phyloP scores from a whole-genome alignment of 306 rosid species.

The Biancaea sappan region DNA sequence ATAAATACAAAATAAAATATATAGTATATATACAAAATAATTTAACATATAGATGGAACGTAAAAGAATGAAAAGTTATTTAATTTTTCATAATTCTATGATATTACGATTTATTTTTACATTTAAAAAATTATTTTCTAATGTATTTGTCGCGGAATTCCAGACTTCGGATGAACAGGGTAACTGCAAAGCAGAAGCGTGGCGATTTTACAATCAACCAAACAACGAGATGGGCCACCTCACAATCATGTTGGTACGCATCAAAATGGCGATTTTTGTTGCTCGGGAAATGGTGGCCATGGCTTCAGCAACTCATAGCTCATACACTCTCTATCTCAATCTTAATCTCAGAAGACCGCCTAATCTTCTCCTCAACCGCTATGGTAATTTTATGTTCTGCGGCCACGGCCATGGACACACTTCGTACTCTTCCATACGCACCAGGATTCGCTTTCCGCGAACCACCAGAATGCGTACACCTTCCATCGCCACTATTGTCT shows the following conservation, averaged over 20 bases:
- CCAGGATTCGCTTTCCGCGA: background rate
- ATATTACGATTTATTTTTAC: too few species aligned
- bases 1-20: too few species aligned
- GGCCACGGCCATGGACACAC: slow-evolving; percentile 19
- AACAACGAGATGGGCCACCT: slow-evolving; percentile 29
- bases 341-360: slow-evolving; percentile 35
- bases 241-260: slow-evolving; percentile 14
- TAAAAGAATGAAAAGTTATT: too few species aligned
- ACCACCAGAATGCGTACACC: slow-evolving; percentile 15
- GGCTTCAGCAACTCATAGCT: slow-evolving; percentile 29
- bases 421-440: background rate
- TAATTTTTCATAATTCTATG: too few species aligned
- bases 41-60: too few species aligned
- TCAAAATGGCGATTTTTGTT: background rate
- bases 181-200: slow-evolving; percentile 41
- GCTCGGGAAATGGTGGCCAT: slow-evolving; percentile 1
- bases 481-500: slow-evolving; percentile 42
- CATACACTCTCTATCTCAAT: slow-evolving; percentile 37
- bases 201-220: slow-evolving; percentile 63
- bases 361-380: slow-evolving; percentile 5
- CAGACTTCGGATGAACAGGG: too few species aligned
- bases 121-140: too few species aligned
- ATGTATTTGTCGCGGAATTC: too few species aligned
- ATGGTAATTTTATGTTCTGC: slow-evolving; percentile 19
- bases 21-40: too few species aligned